Evolutionary conservation across 1,284 basidiomycete species (phyloP).

Genomic region (Blastosporella zonata): DNA sequence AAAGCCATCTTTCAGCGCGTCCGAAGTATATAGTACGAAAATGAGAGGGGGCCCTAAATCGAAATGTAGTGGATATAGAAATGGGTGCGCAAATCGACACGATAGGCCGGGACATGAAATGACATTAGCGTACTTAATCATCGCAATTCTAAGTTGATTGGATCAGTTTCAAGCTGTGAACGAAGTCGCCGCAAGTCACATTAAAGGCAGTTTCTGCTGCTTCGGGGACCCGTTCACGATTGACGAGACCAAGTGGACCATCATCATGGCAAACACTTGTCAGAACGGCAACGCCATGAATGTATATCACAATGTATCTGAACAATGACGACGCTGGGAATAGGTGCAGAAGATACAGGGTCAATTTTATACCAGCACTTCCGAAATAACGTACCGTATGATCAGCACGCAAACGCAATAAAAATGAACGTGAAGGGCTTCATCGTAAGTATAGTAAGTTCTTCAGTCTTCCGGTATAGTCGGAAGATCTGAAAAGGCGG

Average conservation of each 20-base stretch:
- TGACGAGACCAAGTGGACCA: not conserved
- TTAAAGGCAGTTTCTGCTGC: constrained; percentile 17
- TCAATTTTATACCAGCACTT: not conserved
- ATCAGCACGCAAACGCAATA: constrained; percentile 14
- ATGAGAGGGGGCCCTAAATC: not conserved
- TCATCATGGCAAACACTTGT: constrained; percentile 1
- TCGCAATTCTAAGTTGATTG: not conserved
- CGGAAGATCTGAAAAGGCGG: constrained; percentile 9
- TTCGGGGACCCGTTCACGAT: constrained; percentile 13
- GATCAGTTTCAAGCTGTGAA: not conserved
- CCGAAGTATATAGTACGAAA: too few species aligned
- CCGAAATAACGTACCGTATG: constrained; percentile 6
- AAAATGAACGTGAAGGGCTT: constrained; percentile 5
- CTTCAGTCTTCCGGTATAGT: not conserved
- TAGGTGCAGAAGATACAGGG: constrained; percentile 11
- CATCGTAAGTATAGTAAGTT: constrained; percentile 2
- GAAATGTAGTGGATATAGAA: not conserved
- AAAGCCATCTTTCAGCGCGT: too few species aligned
- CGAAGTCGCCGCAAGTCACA: not conserved
- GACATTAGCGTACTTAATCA: not conserved
- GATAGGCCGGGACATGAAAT: not conserved
- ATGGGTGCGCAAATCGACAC: not conserved
- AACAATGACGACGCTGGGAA: constrained; percentile 2
- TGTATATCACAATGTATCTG: not conserved
- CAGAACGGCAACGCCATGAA: not conserved